Conservation (phyloP, 2,329 filamentous ascomycete species). For the Thermothelomyces thermophilus region DNA sequence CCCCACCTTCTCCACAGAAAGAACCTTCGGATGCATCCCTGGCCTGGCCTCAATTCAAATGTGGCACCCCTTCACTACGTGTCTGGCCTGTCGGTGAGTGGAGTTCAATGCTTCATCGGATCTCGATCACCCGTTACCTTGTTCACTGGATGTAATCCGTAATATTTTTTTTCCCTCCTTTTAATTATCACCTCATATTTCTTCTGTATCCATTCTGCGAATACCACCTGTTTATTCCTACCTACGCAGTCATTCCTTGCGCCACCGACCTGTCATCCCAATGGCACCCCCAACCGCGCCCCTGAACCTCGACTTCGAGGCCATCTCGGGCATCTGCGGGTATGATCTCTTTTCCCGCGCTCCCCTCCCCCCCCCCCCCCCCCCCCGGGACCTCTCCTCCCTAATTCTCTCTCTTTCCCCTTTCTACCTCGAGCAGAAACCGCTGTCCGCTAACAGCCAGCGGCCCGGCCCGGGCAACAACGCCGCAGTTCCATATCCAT, state of each 20-base stretch:
- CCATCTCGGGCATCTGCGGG: conserved; percentile 88
- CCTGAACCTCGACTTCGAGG: conserved; percentile 77
- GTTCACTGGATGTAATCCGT: background rate
- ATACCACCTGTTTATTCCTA: no score
- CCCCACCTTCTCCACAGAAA: conserved; percentile 3
- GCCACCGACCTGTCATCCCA: no score
- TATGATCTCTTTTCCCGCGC: conserved; percentile 33
- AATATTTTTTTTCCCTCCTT: background rate
- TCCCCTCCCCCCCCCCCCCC: background rate
- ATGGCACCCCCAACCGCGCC: conserved; percentile 51
- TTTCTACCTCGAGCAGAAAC: background rate
- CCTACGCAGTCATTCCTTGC: no score
- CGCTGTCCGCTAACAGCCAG: conserved; percentile 10
- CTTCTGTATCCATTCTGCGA: background rate
- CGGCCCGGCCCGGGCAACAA: no score
- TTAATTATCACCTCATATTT: background rate
- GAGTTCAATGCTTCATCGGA: no score
- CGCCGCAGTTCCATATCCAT: conserved; percentile 96
- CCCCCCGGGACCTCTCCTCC: background rate
- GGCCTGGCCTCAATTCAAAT: background rate
- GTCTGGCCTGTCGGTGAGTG: no score
- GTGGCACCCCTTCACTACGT: no score
- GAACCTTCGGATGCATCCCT: conserved; percentile 5
- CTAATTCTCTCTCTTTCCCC: background rate
- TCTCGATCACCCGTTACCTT: background rate